phyloP scores from a whole-genome alignment of 768 basidiomycete genomes.

The Xerocomus brunneocitrinus region DNA sequence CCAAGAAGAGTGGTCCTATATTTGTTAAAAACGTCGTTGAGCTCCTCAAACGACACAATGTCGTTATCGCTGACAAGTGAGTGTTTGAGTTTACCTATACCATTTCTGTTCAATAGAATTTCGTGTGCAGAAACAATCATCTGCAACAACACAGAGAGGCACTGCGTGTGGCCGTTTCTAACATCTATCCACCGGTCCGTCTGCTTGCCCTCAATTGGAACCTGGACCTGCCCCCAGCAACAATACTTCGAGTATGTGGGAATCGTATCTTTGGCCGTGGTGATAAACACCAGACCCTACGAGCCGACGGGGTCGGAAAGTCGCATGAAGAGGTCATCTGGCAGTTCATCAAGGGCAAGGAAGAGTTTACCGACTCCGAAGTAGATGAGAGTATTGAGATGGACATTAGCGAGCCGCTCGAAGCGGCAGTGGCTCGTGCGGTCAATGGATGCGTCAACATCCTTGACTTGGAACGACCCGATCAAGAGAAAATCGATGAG shows the following conservation, averaged over 20 bases:
- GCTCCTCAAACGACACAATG: constrained; percentile 56
- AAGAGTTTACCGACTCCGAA: constrained; percentile 58
- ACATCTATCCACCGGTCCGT: constrained; percentile 51
- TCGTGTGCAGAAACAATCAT: constrained; percentile 79
- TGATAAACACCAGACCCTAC: constrained; percentile 79
- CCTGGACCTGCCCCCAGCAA: constrained; percentile 50
- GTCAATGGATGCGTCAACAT: constrained; percentile 54
- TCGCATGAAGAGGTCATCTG: constrained; percentile 79
- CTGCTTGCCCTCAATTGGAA: constrained; percentile 82
- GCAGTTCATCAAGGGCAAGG: constrained; percentile 63
- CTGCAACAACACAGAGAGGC: constrained; percentile 69
- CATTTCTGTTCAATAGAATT: not conserved
- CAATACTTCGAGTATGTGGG: constrained; percentile 69
- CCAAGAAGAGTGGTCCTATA: constrained; percentile 63
- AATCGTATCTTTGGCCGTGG: constrained; percentile 75
- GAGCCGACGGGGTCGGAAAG: constrained; percentile 46
- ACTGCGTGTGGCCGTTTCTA: constrained; percentile 52
- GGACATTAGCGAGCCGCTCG: constrained; percentile 51
- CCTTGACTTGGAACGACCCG: constrained; percentile 51
- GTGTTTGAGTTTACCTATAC: constrained; percentile 18
- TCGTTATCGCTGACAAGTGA: constrained; percentile 93
- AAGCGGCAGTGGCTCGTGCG: constrained; percentile 52
- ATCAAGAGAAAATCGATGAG: constrained; percentile 49
- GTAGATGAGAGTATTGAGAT: constrained; percentile 70
- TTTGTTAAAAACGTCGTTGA: constrained; percentile 71